Base-by-base conservation (phyloP, 768 basidiomycete genomes). In the Tremella fuciformis region DNA sequence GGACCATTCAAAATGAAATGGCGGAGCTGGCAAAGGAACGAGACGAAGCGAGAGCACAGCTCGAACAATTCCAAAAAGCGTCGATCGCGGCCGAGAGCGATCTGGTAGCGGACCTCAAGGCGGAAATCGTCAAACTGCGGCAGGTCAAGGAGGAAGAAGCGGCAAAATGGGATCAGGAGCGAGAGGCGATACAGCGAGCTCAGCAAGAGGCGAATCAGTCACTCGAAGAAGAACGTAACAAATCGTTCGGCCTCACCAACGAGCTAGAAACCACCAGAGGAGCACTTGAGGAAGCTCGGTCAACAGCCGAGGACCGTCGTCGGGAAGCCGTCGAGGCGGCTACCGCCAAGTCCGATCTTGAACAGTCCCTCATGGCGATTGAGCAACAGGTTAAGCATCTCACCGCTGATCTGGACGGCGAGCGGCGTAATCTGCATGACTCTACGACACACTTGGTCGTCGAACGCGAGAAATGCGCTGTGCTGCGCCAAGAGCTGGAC, bases 41-140 rank as follows among this genome's bases (percentile, higher is more conserved):
- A 57, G 25, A 50, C 9, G 21, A n/a, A 29, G 49, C 49, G 8
- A 50, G 16, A 9, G 44, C 18, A 15, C 52, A 53, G 3, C 41
- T 60, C 34, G 47, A 29, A 8, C 39, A 46, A 9, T 52, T 50
- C 40, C 63, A 56, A 19, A 39, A 57, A 3, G 67, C 53, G 26
- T 60, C 59, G 15, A 63, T 65, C 54, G 38, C 44, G 22, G 59
- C 56, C 38, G 65, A 71, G 49, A 49, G 57, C 3, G 54, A 50
- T 19, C 51, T 58, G 8, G 39, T 68, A 24, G 50, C 49, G 1
- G 58, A 60, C 22, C 59, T 71, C 1, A 51, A 58, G 13, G 41
- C 41, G n/a, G 62, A 65, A 40, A 49, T 70, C 19, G 65, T 46
- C 19, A 58, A 56, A 18, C 37, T 68, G n/a, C 44, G 58, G 15